phyloP scores from a whole-genome alignment of 2,329 filamentous ascomycete species.

The Ophiostoma populinum region DNA sequence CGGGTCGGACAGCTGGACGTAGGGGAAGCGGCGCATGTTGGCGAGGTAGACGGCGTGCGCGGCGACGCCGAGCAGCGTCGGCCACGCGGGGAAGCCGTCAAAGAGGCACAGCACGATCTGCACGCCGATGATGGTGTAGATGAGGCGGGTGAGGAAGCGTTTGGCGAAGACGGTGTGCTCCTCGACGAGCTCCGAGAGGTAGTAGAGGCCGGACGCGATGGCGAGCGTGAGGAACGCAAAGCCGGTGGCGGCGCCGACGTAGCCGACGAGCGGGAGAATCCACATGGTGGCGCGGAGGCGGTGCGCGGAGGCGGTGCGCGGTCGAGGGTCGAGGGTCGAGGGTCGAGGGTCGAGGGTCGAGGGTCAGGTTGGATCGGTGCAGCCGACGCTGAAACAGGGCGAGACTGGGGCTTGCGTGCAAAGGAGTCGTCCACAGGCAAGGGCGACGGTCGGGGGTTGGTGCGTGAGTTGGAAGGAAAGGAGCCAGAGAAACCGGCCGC shows the following conservation, averaged over 20 bases:
- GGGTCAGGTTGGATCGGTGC: no score
- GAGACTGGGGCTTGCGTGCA: no score
- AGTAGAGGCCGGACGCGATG: conserved; percentile 95
- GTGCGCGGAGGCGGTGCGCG: no score
- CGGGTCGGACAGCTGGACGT: conserved; percentile 76
- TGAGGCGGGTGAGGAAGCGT: conserved; percentile 66
- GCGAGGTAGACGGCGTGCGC: conserved; percentile 77
- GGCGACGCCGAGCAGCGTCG: conserved; percentile 57
- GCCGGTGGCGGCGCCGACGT: conserved; percentile 69
- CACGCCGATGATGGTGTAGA: conserved; percentile 61
- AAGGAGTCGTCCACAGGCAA: no score
- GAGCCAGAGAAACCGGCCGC: no score
- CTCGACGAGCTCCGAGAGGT: conserved; percentile 93
- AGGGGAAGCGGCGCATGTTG: conserved; percentile 58
- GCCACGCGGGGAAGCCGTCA: conserved; percentile 67
- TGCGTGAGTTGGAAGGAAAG: no score
- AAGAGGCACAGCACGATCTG: conserved; percentile 61
- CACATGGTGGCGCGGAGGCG: conserved; percentile 52
- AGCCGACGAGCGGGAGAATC: conserved; percentile 86
- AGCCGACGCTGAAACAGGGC: no score
- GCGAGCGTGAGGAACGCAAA: conserved; percentile 90
- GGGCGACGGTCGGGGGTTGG: no score
- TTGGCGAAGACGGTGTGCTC: conserved; percentile 91
- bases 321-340: no score
- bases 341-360: no score